Evolutionary conservation across 139 green algal genomes (phyloP).

Genomic region (Ettlia oleoabundans): DNA sequence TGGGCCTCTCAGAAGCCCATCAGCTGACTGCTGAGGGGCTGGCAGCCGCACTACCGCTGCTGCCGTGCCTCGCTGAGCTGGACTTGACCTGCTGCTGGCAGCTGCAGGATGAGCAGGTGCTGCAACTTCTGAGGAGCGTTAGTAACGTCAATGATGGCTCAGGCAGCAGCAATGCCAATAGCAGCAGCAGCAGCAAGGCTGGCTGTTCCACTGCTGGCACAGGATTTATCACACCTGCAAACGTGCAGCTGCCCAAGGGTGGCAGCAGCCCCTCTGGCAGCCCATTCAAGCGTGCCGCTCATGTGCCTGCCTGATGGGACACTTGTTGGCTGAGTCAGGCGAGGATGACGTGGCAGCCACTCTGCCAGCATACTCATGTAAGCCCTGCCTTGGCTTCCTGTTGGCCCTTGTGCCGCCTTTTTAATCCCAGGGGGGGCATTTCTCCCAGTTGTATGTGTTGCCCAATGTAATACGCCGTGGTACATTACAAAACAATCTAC

Average conservation of each 20-base stretch:
- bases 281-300: slow-evolving; percentile 15
- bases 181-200: neutral
- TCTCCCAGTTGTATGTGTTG: too few relatives aligned
- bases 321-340: too few relatives aligned
- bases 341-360: too few relatives aligned
- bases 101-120: slow-evolving; percentile 5
- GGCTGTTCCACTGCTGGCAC: neutral
- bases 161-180: too few relatives aligned
- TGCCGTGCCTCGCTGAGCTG: slow-evolving; percentile 15
- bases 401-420: too few relatives aligned
- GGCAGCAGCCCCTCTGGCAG: neutral
- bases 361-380: too few relatives aligned
- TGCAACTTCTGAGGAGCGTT: neutral
- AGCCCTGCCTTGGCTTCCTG: too few relatives aligned
- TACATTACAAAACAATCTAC: too few relatives aligned
- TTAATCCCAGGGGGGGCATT: too few relatives aligned
- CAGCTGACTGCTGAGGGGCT: neutral
- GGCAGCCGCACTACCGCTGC: neutral
- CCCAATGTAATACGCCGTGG: too few relatives aligned
- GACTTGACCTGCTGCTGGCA: slow-evolving; percentile 29
- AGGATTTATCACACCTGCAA: neutral
- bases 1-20: slow-evolving; percentile 11
- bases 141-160: too few relatives aligned
- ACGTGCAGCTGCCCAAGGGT: slow-evolving; percentile 35
- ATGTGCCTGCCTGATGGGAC: neutral